Evolutionary conservation across 176 grass and related monocot genomes (phyloP).

Genomic region (Oryza meridionalis): DNA sequence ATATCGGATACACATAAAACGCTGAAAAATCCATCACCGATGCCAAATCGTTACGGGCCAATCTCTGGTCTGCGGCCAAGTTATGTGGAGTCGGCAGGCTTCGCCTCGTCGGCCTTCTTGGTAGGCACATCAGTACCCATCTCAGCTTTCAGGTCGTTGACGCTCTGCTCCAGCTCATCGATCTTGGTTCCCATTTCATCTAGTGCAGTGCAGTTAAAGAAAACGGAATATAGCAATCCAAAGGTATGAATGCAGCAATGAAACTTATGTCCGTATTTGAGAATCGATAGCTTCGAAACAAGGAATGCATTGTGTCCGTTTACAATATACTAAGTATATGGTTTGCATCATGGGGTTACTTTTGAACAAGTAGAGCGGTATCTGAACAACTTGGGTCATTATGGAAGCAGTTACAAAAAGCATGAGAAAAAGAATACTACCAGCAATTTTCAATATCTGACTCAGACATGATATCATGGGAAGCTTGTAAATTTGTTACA

Average conservation of each 20-base stretch:
- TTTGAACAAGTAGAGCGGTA: neutral
- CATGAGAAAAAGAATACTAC: neutral
- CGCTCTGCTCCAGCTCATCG: conserved; percentile 87
- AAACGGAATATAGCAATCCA: conserved; percentile 27
- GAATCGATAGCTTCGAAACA: neutral
- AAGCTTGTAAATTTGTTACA: neutral
- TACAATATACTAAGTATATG: neutral
- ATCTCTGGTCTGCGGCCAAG: conserved; percentile 6
- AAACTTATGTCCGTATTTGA: neutral
- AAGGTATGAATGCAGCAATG: neutral
- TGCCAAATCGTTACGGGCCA: conserved; percentile 14
- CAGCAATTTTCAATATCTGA: neutral
- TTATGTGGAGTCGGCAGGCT: conserved; percentile 54
- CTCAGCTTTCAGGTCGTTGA: conserved; percentile 91
- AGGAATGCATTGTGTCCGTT: neutral
- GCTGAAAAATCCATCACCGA: conserved; percentile 6
- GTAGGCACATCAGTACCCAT: conserved; percentile 53
- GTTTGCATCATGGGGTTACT: neutral
- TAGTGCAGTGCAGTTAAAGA: conserved; percentile 77
- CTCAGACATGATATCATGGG: neutral
- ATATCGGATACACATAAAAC: conserved; percentile 14
- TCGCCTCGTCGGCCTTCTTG: conserved; percentile 66
- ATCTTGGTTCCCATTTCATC: conserved; percentile 97
- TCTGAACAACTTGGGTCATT: neutral
- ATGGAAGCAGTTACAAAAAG: neutral